Evolutionary conservation across 805 yeast genomes (phyloP), one percentile per base, ranked within the genome.

Genomic region (Barnettozyma vustinii): DNA sequence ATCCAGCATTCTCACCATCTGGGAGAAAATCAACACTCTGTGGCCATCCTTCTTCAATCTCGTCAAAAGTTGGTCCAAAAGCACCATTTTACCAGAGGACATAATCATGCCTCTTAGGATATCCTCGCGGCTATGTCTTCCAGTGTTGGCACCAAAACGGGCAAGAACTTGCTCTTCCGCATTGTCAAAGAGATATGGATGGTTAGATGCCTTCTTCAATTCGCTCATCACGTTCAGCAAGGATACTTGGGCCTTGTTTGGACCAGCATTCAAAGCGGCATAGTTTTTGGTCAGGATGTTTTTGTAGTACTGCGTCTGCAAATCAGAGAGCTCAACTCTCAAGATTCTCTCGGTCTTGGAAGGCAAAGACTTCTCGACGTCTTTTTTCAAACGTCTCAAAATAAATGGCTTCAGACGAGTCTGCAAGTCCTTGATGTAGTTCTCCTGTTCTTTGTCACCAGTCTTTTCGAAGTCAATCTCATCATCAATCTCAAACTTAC

Each of bases 51-150:
- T 85, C 53, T 82, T 80, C 62, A 94, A 74, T 54, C 96, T 76
- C 4, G 88, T 85, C 52, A 94, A 75, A 37, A 94, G 72, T 65
- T 94, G 91, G 68, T 94, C 99, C 45, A 94, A 72, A 43, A 94
- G 74, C 7, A 94, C 99, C 99, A 94, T 94, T 64, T 94, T 94
- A 59, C 99, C 99, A 8, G 96, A 87, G 16, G 95, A 87, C 99
- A 94, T 94, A 55, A 94, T 87, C 73, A 94, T 72, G 15, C 99
- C 99, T 62, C 90, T 81, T 37, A 94, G 69, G 19, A 86, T 76
- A 56, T 82, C 87, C 57, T 92, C 97, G 51, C 97, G 77, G 1
- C 90, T 74, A 21, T 69, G 66, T 33, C 56, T 44, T 39, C 65
- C 63, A 37, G 76, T 73, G 48, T 49, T 23, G 39, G 76, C 77